These are phyloP conservation scores for Leccinum incarnatum DNA, from an alignment of 768 basidiomycete genomes.

Conservation along the genomic window DNA sequence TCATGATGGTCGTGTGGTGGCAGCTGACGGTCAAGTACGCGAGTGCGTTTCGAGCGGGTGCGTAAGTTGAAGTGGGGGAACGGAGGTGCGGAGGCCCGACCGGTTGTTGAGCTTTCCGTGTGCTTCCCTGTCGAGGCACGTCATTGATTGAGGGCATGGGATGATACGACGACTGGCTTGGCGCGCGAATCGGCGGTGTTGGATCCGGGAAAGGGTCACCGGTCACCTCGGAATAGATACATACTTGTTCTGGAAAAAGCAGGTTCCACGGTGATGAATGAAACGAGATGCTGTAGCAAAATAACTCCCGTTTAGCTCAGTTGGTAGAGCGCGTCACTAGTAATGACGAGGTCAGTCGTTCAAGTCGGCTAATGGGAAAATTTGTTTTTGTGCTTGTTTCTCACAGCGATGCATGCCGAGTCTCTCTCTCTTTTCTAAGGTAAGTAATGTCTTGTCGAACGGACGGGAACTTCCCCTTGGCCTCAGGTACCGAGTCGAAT, in stretches of 20 bases:
- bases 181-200: background rate
- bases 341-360: constrained; percentile 72
- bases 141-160: background rate
- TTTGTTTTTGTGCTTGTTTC: constrained; percentile 8
- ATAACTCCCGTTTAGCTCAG: constrained; percentile 37
- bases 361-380: constrained; percentile 53
- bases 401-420: background rate
- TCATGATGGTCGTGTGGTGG: constrained; percentile 81
- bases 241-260: background rate
- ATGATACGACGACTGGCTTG: background rate
- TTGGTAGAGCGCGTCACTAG: constrained; percentile 68
- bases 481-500: background rate
- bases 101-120: background rate
- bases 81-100: background rate
- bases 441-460: background rate
- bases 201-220: background rate
- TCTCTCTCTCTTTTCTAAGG: background rate
- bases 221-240: background rate
- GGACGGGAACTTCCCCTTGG: background rate
- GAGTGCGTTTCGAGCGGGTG: constrained; percentile 34
- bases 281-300: background rate
- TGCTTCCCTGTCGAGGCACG: background rate
- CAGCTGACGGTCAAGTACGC: constrained; percentile 63
- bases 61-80: background rate
- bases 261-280: background rate